Evolutionary conservation across 306 rosid species (phyloP), one percentile per base, ranked within the genome.

Genomic region (Trifolium subterraneum): DNA sequence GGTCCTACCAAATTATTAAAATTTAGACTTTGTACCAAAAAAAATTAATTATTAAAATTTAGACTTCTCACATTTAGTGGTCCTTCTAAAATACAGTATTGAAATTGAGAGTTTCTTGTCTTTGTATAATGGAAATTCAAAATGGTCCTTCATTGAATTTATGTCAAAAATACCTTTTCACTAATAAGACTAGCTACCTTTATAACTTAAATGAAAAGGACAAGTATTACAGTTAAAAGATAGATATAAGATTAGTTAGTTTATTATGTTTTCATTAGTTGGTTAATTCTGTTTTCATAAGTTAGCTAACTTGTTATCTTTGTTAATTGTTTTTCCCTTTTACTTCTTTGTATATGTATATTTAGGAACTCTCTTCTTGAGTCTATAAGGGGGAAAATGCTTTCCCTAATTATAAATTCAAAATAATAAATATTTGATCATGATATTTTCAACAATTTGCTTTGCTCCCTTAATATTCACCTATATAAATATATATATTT

Each of bases 1-100:
- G 72, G 72, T 67, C 58, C 72, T 44, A 12, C 41, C 4, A 23
- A 67, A 44, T 23, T 67, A 44, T 45, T 12, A n/a, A 44, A 66
- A 42, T 42, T 66, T 35, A 41, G 38, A 66, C 33, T 47, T 52
- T 29, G 33, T 29, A 29, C 33, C 33, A 29, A 29, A 29, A 29
- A 29, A 25, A 29, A 29, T 4, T 4, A 29, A 66, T 41, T 66
- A 66, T 42, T 11, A 15, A 42, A 39, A 42, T 42, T 66, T 35
- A 41, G 38, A 66, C 33, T 47, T 52, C 72, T 45, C 29, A 41
- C 42, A 20, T 38, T 64, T 16, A 41, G 55, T 66, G 71, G 71
- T 42, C 71, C 71, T 41, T 4, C 38, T 15, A 22, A 66, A 42
- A 66, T 22, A n/a, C n/a, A n/a, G n/a, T n/a, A 66, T 66, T 41